A percentile compares a stretch with the other conserved stretches of the same genome.
phyloP scores from a whole-genome alignment of 805 yeast genomes.

The Starmerella stellata region DNA sequence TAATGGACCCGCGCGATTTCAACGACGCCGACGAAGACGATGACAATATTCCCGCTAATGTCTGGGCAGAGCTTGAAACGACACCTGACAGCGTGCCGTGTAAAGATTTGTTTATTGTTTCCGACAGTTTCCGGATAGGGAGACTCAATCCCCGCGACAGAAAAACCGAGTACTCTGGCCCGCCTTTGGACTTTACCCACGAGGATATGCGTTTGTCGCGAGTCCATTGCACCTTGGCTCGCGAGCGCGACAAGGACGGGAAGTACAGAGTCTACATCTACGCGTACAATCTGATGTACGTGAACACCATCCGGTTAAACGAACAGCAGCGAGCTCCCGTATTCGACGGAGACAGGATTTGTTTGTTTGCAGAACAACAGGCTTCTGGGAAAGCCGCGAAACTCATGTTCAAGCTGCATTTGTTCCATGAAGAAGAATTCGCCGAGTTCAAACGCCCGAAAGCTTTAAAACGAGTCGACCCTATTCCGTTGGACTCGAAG shows the following conservation, averaged over 20 bases:
- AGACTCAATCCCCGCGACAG: constrained; percentile 23
- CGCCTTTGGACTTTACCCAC: constrained; percentile 32
- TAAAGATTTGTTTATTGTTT: constrained; percentile 40
- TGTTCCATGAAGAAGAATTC: constrained; percentile 2
- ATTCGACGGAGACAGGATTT: constrained; percentile 46
- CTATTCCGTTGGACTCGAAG: neutral
- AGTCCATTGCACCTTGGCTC: constrained; percentile 54
- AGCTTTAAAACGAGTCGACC: neutral
- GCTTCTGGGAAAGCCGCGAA: constrained; percentile 27
- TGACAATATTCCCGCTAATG: constrained; percentile 31
- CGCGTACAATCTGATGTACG: constrained; percentile 62
- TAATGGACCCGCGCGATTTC: constrained; percentile 16
- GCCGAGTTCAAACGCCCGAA: constrained; percentile 5
- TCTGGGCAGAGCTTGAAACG: constrained; percentile 45
- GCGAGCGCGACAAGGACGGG: constrained; percentile 24
- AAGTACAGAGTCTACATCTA: constrained; percentile 53
- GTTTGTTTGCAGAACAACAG: constrained; percentile 44
- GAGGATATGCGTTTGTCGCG: constrained; percentile 67
- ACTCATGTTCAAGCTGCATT: constrained; percentile 6
- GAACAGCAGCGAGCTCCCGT: constrained; percentile 40
- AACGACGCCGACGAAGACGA: constrained; percentile 10
- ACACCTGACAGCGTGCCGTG: constrained; percentile 29
- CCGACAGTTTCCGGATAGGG: constrained; percentile 57
- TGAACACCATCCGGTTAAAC: constrained; percentile 39
- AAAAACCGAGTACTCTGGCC: constrained; percentile 17